Evolutionary conservation across 495 filamentous ascomycete species (phyloP), one percentile per base, ranked within the genome.

Genomic region (Xanthoparmelia taractica): DNA sequence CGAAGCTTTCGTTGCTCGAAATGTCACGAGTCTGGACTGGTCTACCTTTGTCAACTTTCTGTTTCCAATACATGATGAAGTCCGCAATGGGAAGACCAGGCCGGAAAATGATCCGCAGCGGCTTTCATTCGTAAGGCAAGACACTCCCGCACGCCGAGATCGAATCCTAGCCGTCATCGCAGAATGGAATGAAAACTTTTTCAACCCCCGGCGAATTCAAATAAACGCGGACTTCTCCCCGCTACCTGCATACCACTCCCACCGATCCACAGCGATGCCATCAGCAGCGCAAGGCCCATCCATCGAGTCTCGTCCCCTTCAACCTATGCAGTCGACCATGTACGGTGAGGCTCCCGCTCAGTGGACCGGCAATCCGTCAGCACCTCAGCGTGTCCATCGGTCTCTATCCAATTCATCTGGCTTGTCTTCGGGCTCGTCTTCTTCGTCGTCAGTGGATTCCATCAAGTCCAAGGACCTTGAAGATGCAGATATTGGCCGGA

Each of bases 121-220:
- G 15, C 54, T 18, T 23, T 57, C 54, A 12, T 63, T 63, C 40
- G 54, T 33, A 0, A 75, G 77, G 33, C 68, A 65, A 55, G 66
- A 65, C 54, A 64, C 52, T 27, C 48, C 60, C 8, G 47, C 79
- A 64, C 74, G 78, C 11, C 71, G 67, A 47, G 65, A 68, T 13
- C 73, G 76, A 17, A 76, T 82, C 37, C 57, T 75, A 37, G 74
- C 75, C 11, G 76, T 79, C 8, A 71, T 81, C 31, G 71, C 70
- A 15, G 80, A 82, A 67, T 83, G 80, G 80, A 83, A 83, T 59
- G 73, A 77, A 57, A 75, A 73, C 40, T 83, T 83, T 54, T 83
- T 83, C 48, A 73, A 72, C 4, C 75, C 72, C 20, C 77, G 80
- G 52, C 73, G 68, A 29, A 69, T 73, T 33, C 68, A 71, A 3